Evolutionary conservation across 2,329 filamentous ascomycete genomes (phyloP).

Genomic region (Fusarium metavorans): DNA sequence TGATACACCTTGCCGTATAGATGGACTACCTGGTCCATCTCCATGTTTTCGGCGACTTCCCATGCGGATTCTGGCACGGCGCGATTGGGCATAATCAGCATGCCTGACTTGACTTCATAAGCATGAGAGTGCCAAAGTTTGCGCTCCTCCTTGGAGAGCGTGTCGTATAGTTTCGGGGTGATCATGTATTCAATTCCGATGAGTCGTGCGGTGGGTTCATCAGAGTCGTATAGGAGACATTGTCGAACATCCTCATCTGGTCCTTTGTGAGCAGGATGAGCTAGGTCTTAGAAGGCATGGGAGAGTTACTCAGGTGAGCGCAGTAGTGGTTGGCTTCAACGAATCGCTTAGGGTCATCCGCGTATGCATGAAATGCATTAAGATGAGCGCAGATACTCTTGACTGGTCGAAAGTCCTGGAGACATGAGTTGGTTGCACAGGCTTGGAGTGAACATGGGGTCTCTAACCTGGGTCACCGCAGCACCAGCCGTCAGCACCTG

Average conservation of each 20-base stretch:
- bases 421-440: neutral
- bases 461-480: constrained; percentile 64
- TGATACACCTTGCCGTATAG: constrained; percentile 89
- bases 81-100: constrained; percentile 81
- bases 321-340: constrained; percentile 91
- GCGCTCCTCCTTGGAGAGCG: constrained; percentile 74
- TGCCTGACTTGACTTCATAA: constrained; percentile 82
- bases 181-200: constrained; percentile 94
- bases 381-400: constrained; percentile 84
- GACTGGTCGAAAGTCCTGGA: constrained; percentile 74
- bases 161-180: constrained; percentile 74
- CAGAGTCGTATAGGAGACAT: constrained; percentile 85
- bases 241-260: constrained; percentile 75
- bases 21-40: constrained; percentile 81
- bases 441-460: accelerated
- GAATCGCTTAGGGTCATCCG: constrained; percentile 74
- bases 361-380: constrained; percentile 89
- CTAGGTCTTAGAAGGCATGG: accelerated
- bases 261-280: constrained; percentile 49
- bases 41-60: constrained; percentile 81
- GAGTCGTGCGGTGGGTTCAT: constrained; percentile 74
- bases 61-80: constrained; percentile 71
- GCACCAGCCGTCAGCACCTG: constrained; percentile 72
- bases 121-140: constrained; percentile 83
- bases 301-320: constrained; percentile 70